phyloP scores from a whole-genome alignment of 768 basidiomycete genomes.

The Tephrocybe sp. region DNA sequence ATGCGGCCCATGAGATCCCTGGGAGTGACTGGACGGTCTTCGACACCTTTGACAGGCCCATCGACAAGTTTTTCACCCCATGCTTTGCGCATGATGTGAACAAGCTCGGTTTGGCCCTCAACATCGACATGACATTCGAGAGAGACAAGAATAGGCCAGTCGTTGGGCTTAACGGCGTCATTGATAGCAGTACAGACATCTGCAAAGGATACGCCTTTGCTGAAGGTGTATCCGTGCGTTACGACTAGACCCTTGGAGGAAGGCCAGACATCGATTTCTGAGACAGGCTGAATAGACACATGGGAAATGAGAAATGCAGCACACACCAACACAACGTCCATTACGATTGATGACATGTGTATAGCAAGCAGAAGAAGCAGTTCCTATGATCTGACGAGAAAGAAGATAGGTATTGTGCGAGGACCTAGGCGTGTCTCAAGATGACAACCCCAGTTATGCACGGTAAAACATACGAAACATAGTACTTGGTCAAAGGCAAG shows the following conservation, averaged over 20 bases:
- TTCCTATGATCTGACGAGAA: slow-evolving; percentile 55
- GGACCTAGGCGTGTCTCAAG: slow-evolving; percentile 36
- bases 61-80: slow-evolving; percentile 56
- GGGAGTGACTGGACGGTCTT: slow-evolving; percentile 40
- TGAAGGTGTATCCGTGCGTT: slow-evolving; percentile 63
- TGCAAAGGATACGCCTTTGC: slow-evolving; percentile 48
- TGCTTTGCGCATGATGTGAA: slow-evolving; percentile 46
- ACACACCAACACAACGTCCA: slow-evolving; percentile 53
- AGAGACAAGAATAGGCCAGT: slow-evolving; percentile 61
- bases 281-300: neutral
- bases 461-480: slow-evolving; percentile 46
- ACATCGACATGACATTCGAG: slow-evolving; percentile 63
- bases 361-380: slow-evolving; percentile 53
- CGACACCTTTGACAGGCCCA: slow-evolving; percentile 34
- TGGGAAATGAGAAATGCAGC: neutral
- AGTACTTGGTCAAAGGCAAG: slow-evolving; percentile 55
- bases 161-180: slow-evolving; percentile 34
- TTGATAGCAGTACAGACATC: slow-evolving; percentile 56
- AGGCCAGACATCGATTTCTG: slow-evolving; percentile 70
- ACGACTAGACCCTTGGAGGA: slow-evolving; percentile 53
- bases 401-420: slow-evolving; percentile 71
- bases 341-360: slow-evolving; percentile 50
- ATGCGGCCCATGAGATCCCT: slow-evolving; percentile 51
- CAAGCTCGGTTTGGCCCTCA: slow-evolving; percentile 51
- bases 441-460: no score